Percentiles rank a stretch among this genome's conserved stretches.
Evolutionary conservation across 345 rosid species (phyloP).

Genomic region (Rhizophora mangle): DNA sequence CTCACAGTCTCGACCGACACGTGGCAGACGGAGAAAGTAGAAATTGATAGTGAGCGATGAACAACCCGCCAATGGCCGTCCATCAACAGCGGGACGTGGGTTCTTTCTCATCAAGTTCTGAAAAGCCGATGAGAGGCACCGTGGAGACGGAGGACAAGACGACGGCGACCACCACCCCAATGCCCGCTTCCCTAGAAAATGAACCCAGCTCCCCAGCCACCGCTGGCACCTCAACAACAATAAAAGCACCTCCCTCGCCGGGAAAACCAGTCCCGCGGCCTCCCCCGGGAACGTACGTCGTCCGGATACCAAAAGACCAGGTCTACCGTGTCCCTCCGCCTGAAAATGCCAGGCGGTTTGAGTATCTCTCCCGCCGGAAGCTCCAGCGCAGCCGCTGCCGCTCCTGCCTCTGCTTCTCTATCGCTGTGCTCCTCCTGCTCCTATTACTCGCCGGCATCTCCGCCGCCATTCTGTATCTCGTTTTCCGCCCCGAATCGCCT

Average conservation of each 20-base stretch:
- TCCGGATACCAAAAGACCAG: constrained; percentile 83
- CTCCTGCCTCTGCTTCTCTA: constrained; percentile 46
- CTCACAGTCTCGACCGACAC: constrained; percentile 7
- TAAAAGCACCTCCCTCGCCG: neutral
- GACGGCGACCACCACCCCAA: too few relatives aligned
- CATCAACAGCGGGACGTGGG: constrained; percentile 24
- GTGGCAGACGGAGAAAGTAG: too few relatives aligned
- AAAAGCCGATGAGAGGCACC: too few relatives aligned
- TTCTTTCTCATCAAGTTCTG: too few relatives aligned
- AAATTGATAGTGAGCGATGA: too few relatives aligned
- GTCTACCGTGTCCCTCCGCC: constrained; percentile 89
- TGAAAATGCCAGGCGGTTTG: constrained; percentile 58
- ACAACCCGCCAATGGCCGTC: constrained; percentile 30
- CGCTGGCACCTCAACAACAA: too few relatives aligned
- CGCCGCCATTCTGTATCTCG: constrained; percentile 53
- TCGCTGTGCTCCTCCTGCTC: constrained; percentile 30
- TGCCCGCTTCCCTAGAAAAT: too few relatives aligned
- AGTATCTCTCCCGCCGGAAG: constrained; percentile 49
- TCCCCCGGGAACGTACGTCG: constrained; percentile 64
- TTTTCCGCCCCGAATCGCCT: constrained; percentile 64
- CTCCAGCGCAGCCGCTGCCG: constrained; percentile 31
- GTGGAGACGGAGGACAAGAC: too few relatives aligned
- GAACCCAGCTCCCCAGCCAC: too few relatives aligned
- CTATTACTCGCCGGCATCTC: constrained; percentile 43
- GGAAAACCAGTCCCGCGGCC: constrained; percentile 41